Evolutionary conservation across 2,329 filamentous ascomycete species (phyloP).

Genomic region (Talaromyces amestolkiae): DNA sequence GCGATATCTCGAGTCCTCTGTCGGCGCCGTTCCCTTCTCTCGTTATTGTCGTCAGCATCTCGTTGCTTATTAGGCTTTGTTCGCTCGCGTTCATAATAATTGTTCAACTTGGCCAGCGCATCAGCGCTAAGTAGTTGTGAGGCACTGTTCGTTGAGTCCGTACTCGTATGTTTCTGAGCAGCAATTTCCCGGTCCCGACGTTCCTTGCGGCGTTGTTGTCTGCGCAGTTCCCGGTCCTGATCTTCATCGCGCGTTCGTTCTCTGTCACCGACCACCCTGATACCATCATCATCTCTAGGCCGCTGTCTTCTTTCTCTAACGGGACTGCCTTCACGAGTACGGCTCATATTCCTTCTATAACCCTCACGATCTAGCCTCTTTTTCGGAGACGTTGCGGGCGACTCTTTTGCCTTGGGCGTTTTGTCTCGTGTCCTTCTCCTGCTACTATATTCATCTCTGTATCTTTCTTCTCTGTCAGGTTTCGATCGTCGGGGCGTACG

Average conservation of each 20-base stretch:
- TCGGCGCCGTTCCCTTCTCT: constrained; percentile 12
- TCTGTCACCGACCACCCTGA: constrained; percentile 20
- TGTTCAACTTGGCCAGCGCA: constrained; percentile 65
- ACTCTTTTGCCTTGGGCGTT: constrained; percentile 35
- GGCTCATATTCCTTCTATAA: constrained; percentile 30
- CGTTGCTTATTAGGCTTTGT: constrained; percentile 34
- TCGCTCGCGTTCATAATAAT: constrained; percentile 57
- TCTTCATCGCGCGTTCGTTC: constrained; percentile 2
- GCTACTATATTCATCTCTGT: constrained; percentile 6
- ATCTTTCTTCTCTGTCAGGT: constrained; percentile 26
- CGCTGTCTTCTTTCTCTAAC: constrained; percentile 25
- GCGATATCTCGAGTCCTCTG: constrained; percentile 20
- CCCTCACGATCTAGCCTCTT: constrained; percentile 38
- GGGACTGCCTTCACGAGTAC: constrained; percentile 27
- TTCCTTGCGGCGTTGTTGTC: constrained; percentile 25
- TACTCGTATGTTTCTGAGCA: constrained; percentile 32
- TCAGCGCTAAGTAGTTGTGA: constrained; percentile 49
- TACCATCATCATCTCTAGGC: constrained; percentile 25
- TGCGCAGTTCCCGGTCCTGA: constrained; percentile 21
- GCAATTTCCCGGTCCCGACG: constrained; percentile 22
- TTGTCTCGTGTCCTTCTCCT: constrained; percentile 22
- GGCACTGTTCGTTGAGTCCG: constrained; percentile 43
- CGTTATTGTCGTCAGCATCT: constrained; percentile 28
- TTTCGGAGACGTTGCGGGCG: constrained; percentile 36
- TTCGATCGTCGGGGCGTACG: constrained; percentile 31